Percentiles rank a stretch among this genome's conserved stretches.
phyloP scores from a whole-genome alignment of 1,284 basidiomycete genomes.

The Microbotryum silenes-acaulis region DNA sequence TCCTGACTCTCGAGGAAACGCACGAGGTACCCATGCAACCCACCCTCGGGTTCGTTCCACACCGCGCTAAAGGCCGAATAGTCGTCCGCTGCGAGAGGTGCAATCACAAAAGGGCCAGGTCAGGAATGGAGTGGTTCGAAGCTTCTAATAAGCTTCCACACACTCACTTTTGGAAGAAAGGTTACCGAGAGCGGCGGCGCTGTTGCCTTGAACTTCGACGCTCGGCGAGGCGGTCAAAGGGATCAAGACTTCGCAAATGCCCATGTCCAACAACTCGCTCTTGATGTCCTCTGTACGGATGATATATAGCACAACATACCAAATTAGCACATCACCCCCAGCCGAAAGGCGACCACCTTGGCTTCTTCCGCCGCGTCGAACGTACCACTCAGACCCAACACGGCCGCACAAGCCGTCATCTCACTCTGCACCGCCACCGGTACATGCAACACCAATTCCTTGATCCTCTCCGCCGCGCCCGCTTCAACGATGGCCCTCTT shows the following conservation, averaged over 20 bases:
- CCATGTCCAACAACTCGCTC: constrained; percentile 92
- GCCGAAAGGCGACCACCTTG: no score
- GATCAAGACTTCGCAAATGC: constrained; percentile 94
- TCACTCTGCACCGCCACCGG: constrained; percentile 97
- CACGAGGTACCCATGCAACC: constrained; percentile 90
- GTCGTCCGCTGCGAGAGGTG: constrained; percentile 64
- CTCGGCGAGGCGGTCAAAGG: constrained; percentile 92
- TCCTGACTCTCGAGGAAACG: constrained; percentile 90
- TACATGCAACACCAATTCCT: constrained; percentile 89
- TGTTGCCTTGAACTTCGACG: constrained; percentile 98
- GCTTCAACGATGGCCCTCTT: constrained; percentile 97
- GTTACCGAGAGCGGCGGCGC: constrained; percentile 94
- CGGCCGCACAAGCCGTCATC: constrained; percentile 98
- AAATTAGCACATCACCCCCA: background rate
- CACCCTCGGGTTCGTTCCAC: constrained; percentile 96
- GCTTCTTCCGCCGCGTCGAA: background rate
- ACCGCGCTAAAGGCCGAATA: constrained; percentile 97
- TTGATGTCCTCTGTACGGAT: constrained; percentile 72
- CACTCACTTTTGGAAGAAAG: constrained; percentile 80
- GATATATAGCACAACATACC: no score
- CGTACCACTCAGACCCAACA: constrained; percentile 79
- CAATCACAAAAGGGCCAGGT: background rate
- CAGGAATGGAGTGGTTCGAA: background rate
- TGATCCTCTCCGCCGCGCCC: constrained; percentile 96
- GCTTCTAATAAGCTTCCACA: background rate